Evolutionary conservation across 2,329 filamentous ascomycete genomes (phyloP).

Genomic region (Furcasterigmium furcatum): DNA sequence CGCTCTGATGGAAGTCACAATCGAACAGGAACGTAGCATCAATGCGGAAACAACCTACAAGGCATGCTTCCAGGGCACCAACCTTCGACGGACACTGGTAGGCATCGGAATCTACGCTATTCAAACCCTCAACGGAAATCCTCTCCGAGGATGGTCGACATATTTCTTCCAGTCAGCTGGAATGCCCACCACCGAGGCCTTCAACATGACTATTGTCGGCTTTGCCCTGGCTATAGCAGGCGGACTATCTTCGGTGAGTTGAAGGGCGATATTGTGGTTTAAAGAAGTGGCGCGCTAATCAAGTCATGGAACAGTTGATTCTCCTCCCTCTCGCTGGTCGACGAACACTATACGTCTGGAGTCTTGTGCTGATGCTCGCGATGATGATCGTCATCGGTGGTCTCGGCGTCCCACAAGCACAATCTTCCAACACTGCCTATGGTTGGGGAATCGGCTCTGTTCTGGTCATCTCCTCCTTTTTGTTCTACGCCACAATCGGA

Average conservation of each 20-base stretch:
- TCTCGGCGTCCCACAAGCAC: no score
- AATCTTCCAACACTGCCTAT: no score
- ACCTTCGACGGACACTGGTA: slow-evolving; percentile 73
- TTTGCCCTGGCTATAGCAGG: slow-evolving; percentile 30
- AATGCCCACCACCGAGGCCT: neutral
- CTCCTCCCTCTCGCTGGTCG: no score
- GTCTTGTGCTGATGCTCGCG: slow-evolving; percentile 19
- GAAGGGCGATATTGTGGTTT: no score
- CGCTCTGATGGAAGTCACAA: slow-evolving; percentile 90
- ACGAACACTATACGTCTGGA: slow-evolving; percentile 27
- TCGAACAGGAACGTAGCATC: slow-evolving; percentile 72
- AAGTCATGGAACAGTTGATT: no score
- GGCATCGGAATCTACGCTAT: slow-evolving; percentile 63
- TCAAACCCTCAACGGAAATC: slow-evolving; percentile 59
- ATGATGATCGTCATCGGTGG: slow-evolving; percentile 30
- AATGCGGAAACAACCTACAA: slow-evolving; percentile 70
- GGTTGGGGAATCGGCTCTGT: no score
- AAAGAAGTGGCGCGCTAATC: no score
- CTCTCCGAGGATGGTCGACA: no score
- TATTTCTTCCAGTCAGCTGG: neutral
- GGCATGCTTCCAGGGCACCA: slow-evolving; percentile 80
- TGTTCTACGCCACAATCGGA: no score
- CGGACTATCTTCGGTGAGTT: no score
- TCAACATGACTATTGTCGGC: slow-evolving; percentile 26
- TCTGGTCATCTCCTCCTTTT: no score